Evolutionary conservation across 2,329 filamentous ascomycete species (phyloP).

Genomic region (Fusarium subtropicale): DNA sequence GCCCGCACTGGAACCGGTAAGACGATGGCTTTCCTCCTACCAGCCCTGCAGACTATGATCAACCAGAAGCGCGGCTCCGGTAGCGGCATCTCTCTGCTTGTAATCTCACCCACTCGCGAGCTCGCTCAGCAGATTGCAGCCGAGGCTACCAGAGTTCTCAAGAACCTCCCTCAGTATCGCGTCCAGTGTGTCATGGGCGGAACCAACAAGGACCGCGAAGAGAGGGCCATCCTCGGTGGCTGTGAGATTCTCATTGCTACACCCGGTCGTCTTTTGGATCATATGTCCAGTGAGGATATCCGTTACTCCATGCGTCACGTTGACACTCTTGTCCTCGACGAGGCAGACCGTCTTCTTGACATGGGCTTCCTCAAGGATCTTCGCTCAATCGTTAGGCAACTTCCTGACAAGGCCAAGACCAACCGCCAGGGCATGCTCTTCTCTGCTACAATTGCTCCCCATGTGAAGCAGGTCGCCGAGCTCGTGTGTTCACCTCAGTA

Average conservation of each 20-base stretch:
- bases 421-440: slow-evolving; percentile 82
- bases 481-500: slow-evolving; percentile 76
- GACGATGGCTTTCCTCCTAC: slow-evolving; percentile 84
- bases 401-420: slow-evolving; percentile 71
- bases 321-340: slow-evolving; percentile 85
- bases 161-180: slow-evolving; percentile 78
- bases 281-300: slow-evolving; percentile 78
- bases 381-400: slow-evolving; percentile 77
- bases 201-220: slow-evolving; percentile 77
- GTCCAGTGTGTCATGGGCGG: slow-evolving; percentile 85
- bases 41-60: slow-evolving; percentile 83
- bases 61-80: slow-evolving; percentile 50
- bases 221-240: slow-evolving; percentile 75
- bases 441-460: slow-evolving; percentile 83
- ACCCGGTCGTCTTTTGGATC: slow-evolving; percentile 81
- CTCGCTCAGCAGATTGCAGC: slow-evolving; percentile 76
- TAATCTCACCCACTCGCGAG: slow-evolving; percentile 78
- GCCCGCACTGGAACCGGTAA: slow-evolving; percentile 91
- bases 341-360: slow-evolving; percentile 84
- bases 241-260: slow-evolving; percentile 86
- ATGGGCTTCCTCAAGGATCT: slow-evolving; percentile 86
- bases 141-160: slow-evolving; percentile 77
- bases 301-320: slow-evolving; percentile 73
- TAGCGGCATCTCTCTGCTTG: slow-evolving; percentile 67
- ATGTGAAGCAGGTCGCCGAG: slow-evolving; percentile 80